Base-by-base conservation (phyloP, 2,329 filamentous ascomycete genomes). In the Cercospora sp. region DNA sequence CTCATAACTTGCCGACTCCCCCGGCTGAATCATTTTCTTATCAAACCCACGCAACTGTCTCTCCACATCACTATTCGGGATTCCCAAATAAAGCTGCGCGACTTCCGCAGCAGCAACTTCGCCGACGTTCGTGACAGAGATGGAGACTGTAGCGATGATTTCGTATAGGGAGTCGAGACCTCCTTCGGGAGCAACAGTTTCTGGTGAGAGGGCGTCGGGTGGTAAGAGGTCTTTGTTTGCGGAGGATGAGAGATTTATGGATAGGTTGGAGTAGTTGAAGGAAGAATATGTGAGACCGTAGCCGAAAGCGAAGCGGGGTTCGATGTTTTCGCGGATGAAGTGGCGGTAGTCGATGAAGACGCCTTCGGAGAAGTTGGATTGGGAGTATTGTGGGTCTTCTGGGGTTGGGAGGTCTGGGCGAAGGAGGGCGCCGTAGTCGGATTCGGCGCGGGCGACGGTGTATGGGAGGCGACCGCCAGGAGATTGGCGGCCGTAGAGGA, bases 61-160 rank as follows among this genome's bases (percentile, higher is more conserved):
- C 20, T 42, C 48, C 1, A 71, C 67, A 8, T 65, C 71, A 60
- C 71, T 73, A 79, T 79, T 33, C 2, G 76, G 76, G 20, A 78
- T 75, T 20, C 68, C 65, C 23, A 78, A 76, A 70, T 87, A 87
- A 3, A 88, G 74, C 73, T 89, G 87, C 1, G 83, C 83, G 2
- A 89, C 85, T 23, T 86, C 86, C 30, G 83, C 83, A 6, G 71
- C 70, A 28, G 84, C 85, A 1, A 80, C 78, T 67, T 74, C 72
- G 1, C 91, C 91, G 0, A 83, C 85, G 73, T 95, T 95, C 3
- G 80, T 84, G 1, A 94, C 80, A 0, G 80, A 83, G 4, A 87
- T 84, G 2, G 83, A 81, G 9, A 91, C 80, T n/a, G 79, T 78
- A 69, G 86, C 89, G 0, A 89, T 83, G 0, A 82, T 77, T 42